A percentile compares a stretch with the other conserved stretches of the same genome.
These are phyloP conservation scores for Aspergillus bertholletiae DNA, from an alignment of 495 filamentous ascomycete species.

Conservation along the genomic window DNA sequence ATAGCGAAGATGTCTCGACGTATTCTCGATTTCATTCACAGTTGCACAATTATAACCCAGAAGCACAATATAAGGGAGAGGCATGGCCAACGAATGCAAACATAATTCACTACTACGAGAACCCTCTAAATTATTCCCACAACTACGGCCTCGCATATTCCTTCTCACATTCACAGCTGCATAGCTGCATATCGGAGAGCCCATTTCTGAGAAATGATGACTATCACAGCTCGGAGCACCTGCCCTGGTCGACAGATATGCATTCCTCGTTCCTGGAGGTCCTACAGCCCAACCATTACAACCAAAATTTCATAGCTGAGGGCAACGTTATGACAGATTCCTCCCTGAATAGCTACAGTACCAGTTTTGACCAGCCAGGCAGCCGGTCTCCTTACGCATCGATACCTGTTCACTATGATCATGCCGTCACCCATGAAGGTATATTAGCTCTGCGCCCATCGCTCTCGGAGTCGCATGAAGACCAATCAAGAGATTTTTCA, in stretches of 20 bases:
- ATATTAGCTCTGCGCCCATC: constrained; percentile 6
- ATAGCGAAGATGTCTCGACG: not conserved
- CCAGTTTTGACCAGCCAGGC: constrained; percentile 16
- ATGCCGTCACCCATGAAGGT: constrained; percentile 8
- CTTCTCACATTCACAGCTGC: constrained; percentile 1
- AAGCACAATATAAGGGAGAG: not conserved
- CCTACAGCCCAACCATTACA: not conserved
- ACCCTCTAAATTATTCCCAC: constrained; percentile 17
- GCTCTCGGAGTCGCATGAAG: not conserved
- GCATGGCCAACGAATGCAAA: not conserved
- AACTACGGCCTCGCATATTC: constrained; percentile 1
- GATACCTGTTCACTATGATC: constrained; percentile 5
- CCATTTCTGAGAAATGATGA: constrained; percentile 10
- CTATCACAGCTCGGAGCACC: not conserved
- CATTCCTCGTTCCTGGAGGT: not conserved
- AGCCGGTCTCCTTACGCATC: constrained; percentile 19
- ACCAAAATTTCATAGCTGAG: not conserved
- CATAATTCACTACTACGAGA: constrained; percentile 9
- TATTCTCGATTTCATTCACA: constrained; percentile 2
- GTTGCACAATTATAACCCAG: not conserved
- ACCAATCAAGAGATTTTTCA: not conserved
- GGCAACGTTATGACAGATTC: constrained; percentile 4
- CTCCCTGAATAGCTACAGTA: constrained; percentile 15
- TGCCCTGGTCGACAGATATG: not conserved
- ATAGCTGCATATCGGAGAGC: constrained; percentile 8